Base-by-base conservation (phyloP, 1,284 basidiomycete species). In the Austropuccinia psidii region DNA sequence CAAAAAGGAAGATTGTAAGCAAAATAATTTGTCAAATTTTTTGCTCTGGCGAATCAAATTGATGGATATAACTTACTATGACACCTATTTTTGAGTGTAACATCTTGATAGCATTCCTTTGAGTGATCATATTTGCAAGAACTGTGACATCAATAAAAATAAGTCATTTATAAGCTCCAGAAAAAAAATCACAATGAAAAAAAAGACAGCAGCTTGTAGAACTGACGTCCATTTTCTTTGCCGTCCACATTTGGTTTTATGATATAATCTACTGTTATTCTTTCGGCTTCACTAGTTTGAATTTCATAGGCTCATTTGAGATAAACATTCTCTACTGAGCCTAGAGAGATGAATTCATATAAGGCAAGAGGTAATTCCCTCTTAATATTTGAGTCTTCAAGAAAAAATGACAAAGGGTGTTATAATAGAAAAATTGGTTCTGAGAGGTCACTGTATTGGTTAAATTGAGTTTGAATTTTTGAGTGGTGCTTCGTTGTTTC, bases 221-320 rank as follows among this genome's bases (percentile, higher is more conserved):
- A 80, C 81, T 77, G 74, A 82, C 82, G 76, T 21, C 75, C 76
- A 83, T 88, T 84, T 78, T 88, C 89, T 70, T 89, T 89, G 57
- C 88, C 88, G 39, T 88, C 90, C 7, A 80, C 80, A 41, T 90
- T 90, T n/a, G 92, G 92, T 79, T 89, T 88, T 15, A 91, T 89
- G 0, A 92, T 91, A 85, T 92, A 93, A 81, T 98, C 94, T 0
- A 98, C 95, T 1, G 96, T 95, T 76, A 98, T 97, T 35, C 96
- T 87, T 80, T 98, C 95, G 6, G 96, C 95, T 82, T 98, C 96
- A 33, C 95, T 95, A 0, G 94, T 97, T 81, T 97, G 93, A n/a
- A 98, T 89, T 69, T 85, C 88, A 82, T 86, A 98, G 1, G 89
- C 37, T 93, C 87, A 79, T 91, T 95, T 9, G 90, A 74, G 88